phyloP scores from a whole-genome alignment of 441 rosid species.

The Populus trichocarpa region DNA sequence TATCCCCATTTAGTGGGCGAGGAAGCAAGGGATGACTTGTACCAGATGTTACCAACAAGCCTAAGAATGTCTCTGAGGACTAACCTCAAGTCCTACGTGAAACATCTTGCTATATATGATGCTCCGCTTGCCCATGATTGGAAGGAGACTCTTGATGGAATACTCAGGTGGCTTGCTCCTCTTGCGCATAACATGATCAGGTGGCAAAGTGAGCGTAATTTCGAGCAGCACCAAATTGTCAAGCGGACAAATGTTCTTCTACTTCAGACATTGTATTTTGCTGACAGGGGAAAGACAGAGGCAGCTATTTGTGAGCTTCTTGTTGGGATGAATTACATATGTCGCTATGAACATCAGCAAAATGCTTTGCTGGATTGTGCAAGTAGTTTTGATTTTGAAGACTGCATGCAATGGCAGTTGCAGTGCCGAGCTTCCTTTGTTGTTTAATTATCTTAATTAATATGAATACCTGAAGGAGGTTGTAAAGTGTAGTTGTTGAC shows the following conservation, averaged over 20 bases:
- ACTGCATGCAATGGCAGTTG: constrained; percentile 87
- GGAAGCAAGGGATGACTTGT: constrained; percentile 91
- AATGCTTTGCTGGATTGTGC: constrained; percentile 85
- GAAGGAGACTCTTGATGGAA: constrained; percentile 79
- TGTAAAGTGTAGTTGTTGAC: constrained; percentile 28
- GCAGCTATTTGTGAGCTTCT: constrained; percentile 77
- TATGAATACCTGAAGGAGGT: constrained; percentile 14
- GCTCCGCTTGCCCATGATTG: constrained; percentile 94
- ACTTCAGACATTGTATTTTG: constrained; percentile 86
- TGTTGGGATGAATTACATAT: constrained; percentile 88
- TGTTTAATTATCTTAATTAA: constrained; percentile 35
- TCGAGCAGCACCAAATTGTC: constrained; percentile 88
- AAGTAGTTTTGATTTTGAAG: constrained; percentile 95
- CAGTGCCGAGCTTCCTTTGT: constrained; percentile 55
- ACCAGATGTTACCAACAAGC: constrained; percentile 90
- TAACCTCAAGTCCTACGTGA: constrained; percentile 68
- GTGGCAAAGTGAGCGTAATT: constrained; percentile 96
- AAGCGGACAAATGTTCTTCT: constrained; percentile 76
- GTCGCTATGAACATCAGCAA: constrained; percentile 93
- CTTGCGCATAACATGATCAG: constrained; percentile 91
- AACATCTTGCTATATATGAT: constrained; percentile 82
- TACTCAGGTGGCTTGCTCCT: constrained; percentile 82
- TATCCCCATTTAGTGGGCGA: constrained; percentile 97
- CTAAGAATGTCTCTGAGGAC: constrained; percentile 58
- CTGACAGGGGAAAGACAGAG: constrained; percentile 84